Conservation (phyloP, 371 early-diverging fungal species). For the Rhizopus stolonifer region DNA sequence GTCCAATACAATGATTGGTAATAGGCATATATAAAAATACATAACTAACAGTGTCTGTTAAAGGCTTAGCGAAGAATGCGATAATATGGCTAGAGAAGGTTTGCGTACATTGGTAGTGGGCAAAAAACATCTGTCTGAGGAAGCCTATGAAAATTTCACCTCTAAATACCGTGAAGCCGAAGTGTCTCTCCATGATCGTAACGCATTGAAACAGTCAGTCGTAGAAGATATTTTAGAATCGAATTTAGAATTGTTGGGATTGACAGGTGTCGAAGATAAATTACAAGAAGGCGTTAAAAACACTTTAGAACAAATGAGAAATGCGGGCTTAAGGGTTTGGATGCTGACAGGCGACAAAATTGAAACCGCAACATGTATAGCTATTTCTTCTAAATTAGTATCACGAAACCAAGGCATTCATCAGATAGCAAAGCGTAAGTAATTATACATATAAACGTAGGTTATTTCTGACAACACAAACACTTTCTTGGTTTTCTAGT, state of each 20-base stretch:
- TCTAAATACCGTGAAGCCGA: slow-evolving; percentile 71
- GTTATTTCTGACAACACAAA: neutral
- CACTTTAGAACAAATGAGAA: slow-evolving; percentile 91
- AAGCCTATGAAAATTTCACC: slow-evolving; percentile 72
- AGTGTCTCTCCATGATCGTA: slow-evolving; percentile 71
- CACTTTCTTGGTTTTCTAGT: slow-evolving; percentile 37
- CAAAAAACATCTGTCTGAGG: slow-evolving; percentile 78
- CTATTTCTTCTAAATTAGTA: slow-evolving; percentile 91
- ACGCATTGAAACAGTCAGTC: slow-evolving; percentile 68
- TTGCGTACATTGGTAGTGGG: slow-evolving; percentile 97
- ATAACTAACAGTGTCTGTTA: neutral
- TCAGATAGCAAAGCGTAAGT: slow-evolving; percentile 64
- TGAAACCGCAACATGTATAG: slow-evolving; percentile 99
- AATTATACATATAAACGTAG: slow-evolving; percentile 12
- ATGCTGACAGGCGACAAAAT: slow-evolving; percentile 99
- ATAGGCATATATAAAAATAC: neutral
- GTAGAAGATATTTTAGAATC: slow-evolving; percentile 75
- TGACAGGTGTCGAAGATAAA: slow-evolving; percentile 99
- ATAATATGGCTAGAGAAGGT: slow-evolving; percentile 99
- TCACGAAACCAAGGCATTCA: slow-evolving; percentile 86
- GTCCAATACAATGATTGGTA: slow-evolving; percentile 96
- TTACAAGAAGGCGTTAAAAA: slow-evolving; percentile 94
- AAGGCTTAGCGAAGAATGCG: slow-evolving; percentile 95
- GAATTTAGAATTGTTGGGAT: slow-evolving; percentile 91
- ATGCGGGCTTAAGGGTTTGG: slow-evolving; percentile 98